Base-by-base conservation (phyloP, 139 green algal genomes). In the Diplosphaera chodatii region DNA sequence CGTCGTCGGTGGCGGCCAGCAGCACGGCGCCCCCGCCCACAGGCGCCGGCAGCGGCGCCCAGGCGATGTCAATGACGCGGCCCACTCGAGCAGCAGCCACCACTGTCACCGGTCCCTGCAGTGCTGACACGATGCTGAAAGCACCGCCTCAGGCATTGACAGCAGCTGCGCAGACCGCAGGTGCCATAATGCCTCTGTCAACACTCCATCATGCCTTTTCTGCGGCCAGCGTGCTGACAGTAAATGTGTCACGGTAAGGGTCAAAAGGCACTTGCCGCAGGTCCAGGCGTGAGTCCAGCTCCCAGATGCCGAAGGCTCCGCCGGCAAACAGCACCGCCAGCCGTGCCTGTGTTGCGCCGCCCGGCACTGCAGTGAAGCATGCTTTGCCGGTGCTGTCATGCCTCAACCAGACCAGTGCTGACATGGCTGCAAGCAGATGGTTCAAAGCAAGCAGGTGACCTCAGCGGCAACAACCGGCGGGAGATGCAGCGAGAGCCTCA, bases 281-380 rank as follows among this genome's bases (percentile, higher is more conserved):
- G 34, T 75, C 69, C 22, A 68, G 64, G 55, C 69, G 41, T 0
- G 67, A 63, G n/a, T 93, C 87, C 13, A 94, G 31, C 48, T 91
- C 85, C 55, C 82, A 89, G 10, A 92, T 80, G 32, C 75, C 83
- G 80, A 87, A 88, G n/a, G 67, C 37, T 4, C 88, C 85, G 1
- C 62, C 68, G 31, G 73, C 62, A 30, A 89, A 91, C 32, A 92
- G 74, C 10, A 85, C 84, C 1, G 84, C 80, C 16, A 91, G 55
- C 2, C 83, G 84, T 13, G 71, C 75, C 4, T 18, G 4, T 3
- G 56, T 70, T 55, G 48, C 55, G 29, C 20, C 30, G 25, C 28
- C 23, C 13, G 66, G 40, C 10, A 40, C 22, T 23, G n/a, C n/a
- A n/a, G n/a, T n/a, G n/a, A n/a, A n/a, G n/a, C n/a, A n/a, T n/a